Evolutionary conservation across 1,284 basidiomycete species (phyloP), one percentile per base, ranked within the genome.

Genomic region (Ceratobasidium theobromae): DNA sequence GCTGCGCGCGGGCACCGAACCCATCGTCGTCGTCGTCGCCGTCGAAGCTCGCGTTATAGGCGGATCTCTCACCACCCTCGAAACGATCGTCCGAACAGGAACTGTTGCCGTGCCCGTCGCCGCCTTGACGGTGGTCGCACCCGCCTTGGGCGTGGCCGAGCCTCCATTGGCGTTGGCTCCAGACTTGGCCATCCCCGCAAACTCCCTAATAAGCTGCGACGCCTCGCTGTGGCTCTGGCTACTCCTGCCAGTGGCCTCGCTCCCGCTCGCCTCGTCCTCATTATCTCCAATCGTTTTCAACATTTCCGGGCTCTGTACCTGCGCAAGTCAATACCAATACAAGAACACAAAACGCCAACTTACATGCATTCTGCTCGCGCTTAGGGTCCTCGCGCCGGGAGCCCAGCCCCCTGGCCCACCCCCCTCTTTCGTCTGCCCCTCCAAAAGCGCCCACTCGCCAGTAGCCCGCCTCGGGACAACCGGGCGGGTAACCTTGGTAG

Each of bases 371-470:
- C 35, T 38, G 35, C 35, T 6, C 35, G 16, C 35, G n/a, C n/a
- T n/a, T n/a, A n/a, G n/a, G n/a, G n/a, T n/a, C n/a, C n/a, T n/a
- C n/a, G n/a, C n/a, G n/a, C 35, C 35, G 16, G 35, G 16, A 38
- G 18, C 43, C 9, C 43, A 6, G 35, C 41, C 35, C 35, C 33
- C 18, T 32, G 28, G 9, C 53, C 25, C 38, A 40, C 25, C n/a
- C 41, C 53, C 8, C 45, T 45, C 51, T n/a, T 21, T n/a, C 21
- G 16, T 18, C 32, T 8, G 21, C 12, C 21, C 30, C 27, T 21
- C 40, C 48, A 52, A 52, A 28, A 25, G 38, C 33, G 58, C 28
- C 58, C 58, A 64, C 25, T 64, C 48, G 23, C 58, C 48, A 3
- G 58, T 64, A 21, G 58, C 51, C 3, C 12, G 32, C 4, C 58